Evolutionary conservation across 1,284 basidiomycete genomes (phyloP).

Genomic region (Melampsora americana): DNA sequence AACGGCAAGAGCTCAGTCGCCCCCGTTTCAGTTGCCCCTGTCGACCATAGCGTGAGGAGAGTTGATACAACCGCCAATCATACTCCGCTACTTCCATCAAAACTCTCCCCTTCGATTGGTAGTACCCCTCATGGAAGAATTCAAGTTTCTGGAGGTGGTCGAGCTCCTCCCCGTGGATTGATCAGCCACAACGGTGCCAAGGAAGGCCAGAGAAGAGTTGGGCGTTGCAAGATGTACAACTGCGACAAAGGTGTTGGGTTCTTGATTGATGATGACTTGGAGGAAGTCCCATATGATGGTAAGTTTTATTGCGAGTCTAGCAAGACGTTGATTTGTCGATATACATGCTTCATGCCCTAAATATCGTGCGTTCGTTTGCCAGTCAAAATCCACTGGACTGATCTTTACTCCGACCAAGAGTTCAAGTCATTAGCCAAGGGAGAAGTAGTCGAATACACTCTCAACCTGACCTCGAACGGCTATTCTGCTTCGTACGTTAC

Average conservation of each 20-base stretch:
- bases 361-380: not conserved
- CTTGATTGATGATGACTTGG: slow-evolving; percentile 41
- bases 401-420: slow-evolving; percentile 42
- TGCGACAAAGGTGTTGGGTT: slow-evolving; percentile 44
- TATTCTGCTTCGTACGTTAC: slow-evolving; percentile 42
- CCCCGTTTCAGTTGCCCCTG: too few species aligned
- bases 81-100: not conserved
- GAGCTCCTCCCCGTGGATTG: not conserved
- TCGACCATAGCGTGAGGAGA: not conserved
- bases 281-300: slow-evolving; percentile 42
- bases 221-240: slow-evolving; percentile 44
- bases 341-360: not conserved
- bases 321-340: not conserved
- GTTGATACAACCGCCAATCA: not conserved
- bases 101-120: slow-evolving; percentile 5
- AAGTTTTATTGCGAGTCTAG: not conserved
- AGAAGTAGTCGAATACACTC: slow-evolving; percentile 4
- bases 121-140: slow-evolving; percentile 17
- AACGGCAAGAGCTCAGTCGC: not conserved
- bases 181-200: slow-evolving; percentile 13
- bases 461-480: slow-evolving; percentile 42
- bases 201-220: slow-evolving; percentile 40
- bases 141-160: not conserved
- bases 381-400: slow-evolving; percentile 44
- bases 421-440: slow-evolving; percentile 44